Base-by-base conservation (phyloP, 2,329 filamentous ascomycete genomes). In the Cladophialophora yegresii region DNA sequence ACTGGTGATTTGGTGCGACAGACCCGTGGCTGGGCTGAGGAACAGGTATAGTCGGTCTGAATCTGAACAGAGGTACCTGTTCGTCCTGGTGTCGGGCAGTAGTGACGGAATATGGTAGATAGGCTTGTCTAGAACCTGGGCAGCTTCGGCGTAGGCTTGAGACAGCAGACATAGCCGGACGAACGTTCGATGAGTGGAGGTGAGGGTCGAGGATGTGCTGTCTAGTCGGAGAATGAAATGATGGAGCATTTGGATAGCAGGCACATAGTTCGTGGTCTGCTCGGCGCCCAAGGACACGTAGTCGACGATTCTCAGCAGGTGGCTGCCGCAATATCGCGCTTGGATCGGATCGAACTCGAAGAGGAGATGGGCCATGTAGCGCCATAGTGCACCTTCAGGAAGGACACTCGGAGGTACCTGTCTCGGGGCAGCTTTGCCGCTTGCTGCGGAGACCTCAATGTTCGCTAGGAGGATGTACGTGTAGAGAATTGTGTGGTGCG, bases 401-500 rank as follows among this genome's bases (percentile, higher is more conserved):
- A 83, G 71, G 45, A 77, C 71, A 7, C 79, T 76, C 7, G 78
- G 73, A 5, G 78, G 70, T 33, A 69, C 69, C 62, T 75, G 67
- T 40, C 77, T 69, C 60, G 70, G 69, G 23, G 64, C 53, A 60
- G 74, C 67, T 61, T 72, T 73, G 70, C 77, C 74, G 71, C 77
- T 72, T 33, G 72, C 36, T 49, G 66, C 28, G 65, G 68, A 61
- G n/a, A 70, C 73, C 45, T 77, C 73, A 62, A 85, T 78, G 66
- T 82, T 80, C 33, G 80, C 77, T 54, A 79, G 74, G 43, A 89
- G 78, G 54, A 84, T 77, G 66, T 80, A 82, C 56, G 86, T 76
- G 74, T 87, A 89, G 8, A 84, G 78, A 66, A 89, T 79, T 20
- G 84, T 83, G 73, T 89, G 85, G 45, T 80, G 74, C 7, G 81